Evolutionary conservation across 352 stramenopile species (phyloP).

Genomic region (Phytophthora macrochlamydospora): DNA sequence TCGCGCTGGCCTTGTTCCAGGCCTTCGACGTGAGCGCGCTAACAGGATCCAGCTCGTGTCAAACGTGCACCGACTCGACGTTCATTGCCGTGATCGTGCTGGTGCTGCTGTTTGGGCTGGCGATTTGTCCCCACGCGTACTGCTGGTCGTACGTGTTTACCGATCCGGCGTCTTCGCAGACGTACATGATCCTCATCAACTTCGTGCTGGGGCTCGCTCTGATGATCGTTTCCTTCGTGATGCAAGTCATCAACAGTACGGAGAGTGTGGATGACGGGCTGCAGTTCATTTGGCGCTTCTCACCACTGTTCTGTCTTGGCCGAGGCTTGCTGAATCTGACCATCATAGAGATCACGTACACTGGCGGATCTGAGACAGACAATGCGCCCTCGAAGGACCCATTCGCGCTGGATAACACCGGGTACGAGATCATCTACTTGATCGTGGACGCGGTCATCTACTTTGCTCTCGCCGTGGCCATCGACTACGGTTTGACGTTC

Average conservation of each 20-base stretch:
- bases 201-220: constrained; percentile 67
- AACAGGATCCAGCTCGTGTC: constrained; percentile 26
- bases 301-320: constrained; percentile 65
- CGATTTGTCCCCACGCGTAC: constrained; percentile 69
- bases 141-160: constrained; percentile 63
- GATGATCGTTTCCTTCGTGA: constrained; percentile 63
- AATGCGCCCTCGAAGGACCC: constrained; percentile 26
- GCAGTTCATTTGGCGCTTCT: constrained; percentile 67
- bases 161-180: constrained; percentile 53
- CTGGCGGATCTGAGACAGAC: constrained; percentile 25
- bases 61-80: constrained; percentile 28
- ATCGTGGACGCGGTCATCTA: constrained; percentile 51
- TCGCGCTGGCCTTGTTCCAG: constrained; percentile 42
- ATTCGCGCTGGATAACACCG: constrained; percentile 56
- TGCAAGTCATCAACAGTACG: constrained; percentile 42
- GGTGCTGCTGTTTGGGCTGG: constrained; percentile 62
- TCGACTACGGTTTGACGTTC: constrained; percentile 71
- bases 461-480: constrained; percentile 44
- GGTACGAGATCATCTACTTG: constrained; percentile 62
- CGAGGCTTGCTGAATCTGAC: constrained; percentile 38
- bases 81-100: constrained; percentile 56
- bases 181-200: constrained; percentile 64
- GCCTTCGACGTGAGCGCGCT: constrained; percentile 39
- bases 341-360: neutral
- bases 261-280: constrained; percentile 43